phyloP scores from a whole-genome alignment of 2,329 filamentous ascomycete species.

The Pestalotiopsis sp. region DNA sequence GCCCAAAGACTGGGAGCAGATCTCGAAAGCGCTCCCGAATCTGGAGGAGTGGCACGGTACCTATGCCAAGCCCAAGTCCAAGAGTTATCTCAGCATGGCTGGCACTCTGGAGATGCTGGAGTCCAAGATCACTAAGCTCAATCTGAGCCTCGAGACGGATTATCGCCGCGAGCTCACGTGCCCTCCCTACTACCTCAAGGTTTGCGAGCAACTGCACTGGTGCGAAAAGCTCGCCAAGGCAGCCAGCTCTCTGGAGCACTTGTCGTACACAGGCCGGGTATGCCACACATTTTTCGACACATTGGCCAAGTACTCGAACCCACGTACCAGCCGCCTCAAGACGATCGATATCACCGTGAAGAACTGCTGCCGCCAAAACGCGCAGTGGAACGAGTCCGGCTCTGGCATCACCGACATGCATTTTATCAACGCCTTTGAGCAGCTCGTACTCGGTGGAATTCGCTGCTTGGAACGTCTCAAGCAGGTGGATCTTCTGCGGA shows the following conservation, averaged over 20 bases:
- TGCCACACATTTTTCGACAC: slow-evolving; percentile 70
- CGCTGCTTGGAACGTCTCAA: slow-evolving; percentile 61
- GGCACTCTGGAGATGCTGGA: slow-evolving; percentile 63
- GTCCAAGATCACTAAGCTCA: slow-evolving; percentile 61
- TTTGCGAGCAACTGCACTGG: slow-evolving; percentile 63
- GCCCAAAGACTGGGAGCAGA: slow-evolving; percentile 62
- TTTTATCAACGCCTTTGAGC: slow-evolving; percentile 74
- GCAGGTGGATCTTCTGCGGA: slow-evolving; percentile 66
- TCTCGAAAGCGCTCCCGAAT: slow-evolving; percentile 66
- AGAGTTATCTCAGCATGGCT: slow-evolving; percentile 73
- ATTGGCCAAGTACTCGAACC: slow-evolving; percentile 52
- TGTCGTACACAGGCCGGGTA: slow-evolving; percentile 73
- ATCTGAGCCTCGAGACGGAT: slow-evolving; percentile 72
- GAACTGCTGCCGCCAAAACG: slow-evolving; percentile 67
- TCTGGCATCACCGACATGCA: slow-evolving; percentile 73
- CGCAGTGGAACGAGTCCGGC: slow-evolving; percentile 62
- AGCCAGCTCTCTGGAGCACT: slow-evolving; percentile 64
- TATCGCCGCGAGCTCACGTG: slow-evolving; percentile 67
- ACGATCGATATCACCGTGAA: slow-evolving; percentile 74
- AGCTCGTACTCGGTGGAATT: slow-evolving; percentile 66
- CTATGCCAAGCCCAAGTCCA: slow-evolving; percentile 73
- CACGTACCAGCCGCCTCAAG: slow-evolving; percentile 56
- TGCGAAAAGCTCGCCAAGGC: slow-evolving; percentile 65
- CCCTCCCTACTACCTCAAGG: slow-evolving; percentile 63
- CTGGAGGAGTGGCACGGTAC: slow-evolving; percentile 66